Conservation (phyloP, 495 filamentous ascomycete species). For the Sporormia fimetaria region DNA sequence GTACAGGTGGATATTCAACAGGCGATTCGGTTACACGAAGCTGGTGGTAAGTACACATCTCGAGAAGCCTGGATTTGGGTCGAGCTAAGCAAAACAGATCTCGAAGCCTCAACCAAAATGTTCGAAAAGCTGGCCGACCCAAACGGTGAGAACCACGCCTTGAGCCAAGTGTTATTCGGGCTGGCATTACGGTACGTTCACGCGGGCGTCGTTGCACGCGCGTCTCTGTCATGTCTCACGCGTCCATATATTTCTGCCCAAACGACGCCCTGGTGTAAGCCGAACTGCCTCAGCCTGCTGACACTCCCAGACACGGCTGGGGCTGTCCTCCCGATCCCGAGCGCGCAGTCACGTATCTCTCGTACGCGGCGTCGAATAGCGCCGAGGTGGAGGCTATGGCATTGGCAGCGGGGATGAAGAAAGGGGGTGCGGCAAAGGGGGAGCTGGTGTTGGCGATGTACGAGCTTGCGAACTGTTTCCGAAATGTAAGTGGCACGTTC, state of each 20-base stretch:
- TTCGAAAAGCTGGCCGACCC: constrained; percentile 83
- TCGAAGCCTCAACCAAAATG: constrained; percentile 67
- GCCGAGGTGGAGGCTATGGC: constrained; percentile 76
- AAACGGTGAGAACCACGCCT: constrained; percentile 73
- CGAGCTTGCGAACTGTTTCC: constrained; percentile 89
- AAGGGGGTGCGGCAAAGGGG: constrained; percentile 88
- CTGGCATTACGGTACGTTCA: constrained; percentile 71
- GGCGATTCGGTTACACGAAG: constrained; percentile 90
- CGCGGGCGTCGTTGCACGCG: not conserved
- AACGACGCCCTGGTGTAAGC: constrained; percentile 1
- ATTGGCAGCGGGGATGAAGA: constrained; percentile 73
- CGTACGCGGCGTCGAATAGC: constrained; percentile 80
- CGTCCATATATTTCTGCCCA: constrained; percentile 2
- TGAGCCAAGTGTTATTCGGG: constrained; percentile 93
- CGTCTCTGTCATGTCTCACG: constrained; percentile 1
- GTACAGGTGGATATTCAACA: constrained; percentile 77
- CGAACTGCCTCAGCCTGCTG: constrained; percentile 3
- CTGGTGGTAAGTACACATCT: constrained; percentile 45
- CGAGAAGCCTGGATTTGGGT: not conserved
- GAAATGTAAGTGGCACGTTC: no score
- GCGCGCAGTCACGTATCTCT: constrained; percentile 69
- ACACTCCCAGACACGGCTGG: constrained; percentile 72
- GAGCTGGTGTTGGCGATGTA: constrained; percentile 97
- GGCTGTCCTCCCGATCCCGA: constrained; percentile 62
- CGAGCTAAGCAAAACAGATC: constrained; percentile 27